Evolutionary conservation across 2,329 filamentous ascomycete species (phyloP), one percentile per base, ranked within the genome.

Genomic region (Penicillium palitans): DNA sequence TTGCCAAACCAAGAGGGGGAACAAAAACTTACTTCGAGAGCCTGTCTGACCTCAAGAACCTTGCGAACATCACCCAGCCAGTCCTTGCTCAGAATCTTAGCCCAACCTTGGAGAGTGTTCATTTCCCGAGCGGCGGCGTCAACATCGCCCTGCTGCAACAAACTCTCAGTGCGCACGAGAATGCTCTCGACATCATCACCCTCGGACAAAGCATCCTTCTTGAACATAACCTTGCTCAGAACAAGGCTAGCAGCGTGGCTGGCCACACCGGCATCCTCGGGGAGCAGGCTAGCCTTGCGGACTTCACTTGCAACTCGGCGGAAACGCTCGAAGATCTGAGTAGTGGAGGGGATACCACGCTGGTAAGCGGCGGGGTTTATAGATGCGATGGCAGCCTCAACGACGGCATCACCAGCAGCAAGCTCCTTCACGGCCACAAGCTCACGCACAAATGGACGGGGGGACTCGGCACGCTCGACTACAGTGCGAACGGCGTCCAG

Each of bases 281-380:
- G 95, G 17, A 99, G 83, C 51, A 99, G 84, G 45, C 90, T 89
- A 21, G 95, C 95, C 82, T 99, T 99, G 74, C 95, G 87, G 41
- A 99, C 95, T 79, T 99, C 95, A 57, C 81, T 80, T 2, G 95
- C 91, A 17, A 99, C 95, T 51, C 92, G 90, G 44, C 95, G 88
- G 88, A 99, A 99, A 62, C 95, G 89, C 78, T 99, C 95, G 66
- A 98, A 90, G 35, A 99, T 86, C 75, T 96, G 90, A 24, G 92
- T 83, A 0, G 90, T 82, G 15, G 90, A 91, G 25, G 92, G 87
- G 58, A 99, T 87, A 59, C 95, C 95, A 56, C 89, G 89, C 79
- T 98, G 95, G 80, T 99, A 99, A 21, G 95, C 91, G 12, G 85
- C 81, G 3, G 95, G 95, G 80, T 96, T 96, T 77, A 99, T 96